Evolutionary conservation across 768 basidiomycete genomes (phyloP).

Genomic region (Auriculariales sp.): DNA sequence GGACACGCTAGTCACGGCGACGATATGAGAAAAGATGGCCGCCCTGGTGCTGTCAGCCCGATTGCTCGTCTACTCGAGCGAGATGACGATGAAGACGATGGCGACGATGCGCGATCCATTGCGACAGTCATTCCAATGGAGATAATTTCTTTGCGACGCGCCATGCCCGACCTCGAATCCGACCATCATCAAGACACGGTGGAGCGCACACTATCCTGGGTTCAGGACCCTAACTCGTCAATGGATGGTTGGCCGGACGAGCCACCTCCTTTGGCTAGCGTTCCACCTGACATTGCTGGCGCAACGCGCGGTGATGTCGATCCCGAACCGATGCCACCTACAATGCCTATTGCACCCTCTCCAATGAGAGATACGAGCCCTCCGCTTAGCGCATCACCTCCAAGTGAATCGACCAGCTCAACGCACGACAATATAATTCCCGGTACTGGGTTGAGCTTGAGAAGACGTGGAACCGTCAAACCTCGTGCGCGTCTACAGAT

Average conservation of each 20-base stretch:
- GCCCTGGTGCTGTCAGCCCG: slow-evolving; percentile 18
- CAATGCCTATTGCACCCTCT: not conserved
- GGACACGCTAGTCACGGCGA: slow-evolving; percentile 53
- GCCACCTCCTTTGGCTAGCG: not conserved
- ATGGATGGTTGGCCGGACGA: not conserved
- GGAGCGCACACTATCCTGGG: not conserved
- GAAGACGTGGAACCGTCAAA: not conserved
- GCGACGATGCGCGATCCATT: slow-evolving; percentile 61
- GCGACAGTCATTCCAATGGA: slow-evolving; percentile 51
- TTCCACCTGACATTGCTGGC: not conserved
- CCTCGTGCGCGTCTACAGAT: not conserved
- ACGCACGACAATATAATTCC: not conserved
- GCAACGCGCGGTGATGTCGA: not conserved
- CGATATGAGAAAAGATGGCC: slow-evolving; percentile 24
- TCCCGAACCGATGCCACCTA: not conserved
- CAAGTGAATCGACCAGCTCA: not conserved
- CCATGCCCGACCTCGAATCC: not conserved
- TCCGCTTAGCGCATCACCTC: not conserved
- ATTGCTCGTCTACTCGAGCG: slow-evolving; percentile 15
- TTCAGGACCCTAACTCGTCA: not conserved
- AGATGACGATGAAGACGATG: slow-evolving; percentile 31
- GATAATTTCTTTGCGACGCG: not conserved
- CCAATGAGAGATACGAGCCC: not conserved
- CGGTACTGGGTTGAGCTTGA: not conserved
- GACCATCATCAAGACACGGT: not conserved